Percentiles rank a stretch among this genome's conserved stretches.
These are phyloP conservation scores for Chytriomyces hyalinus DNA, from an alignment of 192 early-diverging fungal species.

Conservation along the genomic window DNA sequence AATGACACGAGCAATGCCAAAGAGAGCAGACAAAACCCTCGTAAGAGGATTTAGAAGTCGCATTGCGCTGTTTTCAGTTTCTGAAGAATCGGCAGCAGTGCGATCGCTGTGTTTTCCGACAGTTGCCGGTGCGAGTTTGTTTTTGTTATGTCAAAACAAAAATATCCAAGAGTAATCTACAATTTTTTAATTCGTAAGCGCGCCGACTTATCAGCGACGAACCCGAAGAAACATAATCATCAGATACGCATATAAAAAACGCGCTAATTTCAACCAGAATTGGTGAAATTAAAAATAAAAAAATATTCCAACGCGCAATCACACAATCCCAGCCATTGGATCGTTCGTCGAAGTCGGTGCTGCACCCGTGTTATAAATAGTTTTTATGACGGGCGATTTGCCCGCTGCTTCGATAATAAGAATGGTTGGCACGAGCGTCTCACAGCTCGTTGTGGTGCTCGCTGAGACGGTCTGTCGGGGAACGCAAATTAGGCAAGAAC, in stretches of 20 bases:
- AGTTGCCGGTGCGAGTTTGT: too few species aligned
- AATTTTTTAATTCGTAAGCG: neutral
- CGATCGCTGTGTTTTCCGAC: neutral
- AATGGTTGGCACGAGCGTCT: neutral
- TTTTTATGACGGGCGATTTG: neutral
- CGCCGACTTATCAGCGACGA: neutral
- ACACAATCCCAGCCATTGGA: neutral
- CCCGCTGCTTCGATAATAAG: neutral
- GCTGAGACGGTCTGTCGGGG: neutral
- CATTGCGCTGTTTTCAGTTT: neutral
- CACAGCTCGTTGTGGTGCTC: neutral
- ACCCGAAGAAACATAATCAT: neutral
- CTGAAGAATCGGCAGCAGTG: neutral
- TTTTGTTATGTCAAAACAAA: too few species aligned
- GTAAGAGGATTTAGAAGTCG: neutral
- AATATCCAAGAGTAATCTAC: neutral
- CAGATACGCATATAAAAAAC: neutral
- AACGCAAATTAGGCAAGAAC: neutral
- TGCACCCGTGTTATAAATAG: neutral
- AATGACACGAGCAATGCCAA: neutral
- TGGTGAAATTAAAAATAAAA: neutral
- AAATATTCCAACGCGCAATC: neutral
- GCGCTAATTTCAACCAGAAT: neutral
- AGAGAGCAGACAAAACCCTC: neutral
- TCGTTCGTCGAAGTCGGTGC: neutral